phyloP scores from a whole-genome alignment of 2,329 filamentous ascomycete species.

The Pestalotiopsis sp. region DNA sequence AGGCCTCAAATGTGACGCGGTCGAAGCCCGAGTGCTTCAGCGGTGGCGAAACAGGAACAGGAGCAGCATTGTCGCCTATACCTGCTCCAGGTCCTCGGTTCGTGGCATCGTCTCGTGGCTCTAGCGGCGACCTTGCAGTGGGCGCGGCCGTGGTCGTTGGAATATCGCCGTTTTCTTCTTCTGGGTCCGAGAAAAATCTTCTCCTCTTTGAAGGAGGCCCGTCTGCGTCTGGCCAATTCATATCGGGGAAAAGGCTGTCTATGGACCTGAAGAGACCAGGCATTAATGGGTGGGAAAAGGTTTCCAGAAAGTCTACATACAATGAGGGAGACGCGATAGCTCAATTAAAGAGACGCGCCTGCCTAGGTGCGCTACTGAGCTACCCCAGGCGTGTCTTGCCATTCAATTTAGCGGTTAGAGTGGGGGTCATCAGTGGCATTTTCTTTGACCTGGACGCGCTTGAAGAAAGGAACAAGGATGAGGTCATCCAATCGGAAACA shows the following conservation, averaged over 20 bases:
- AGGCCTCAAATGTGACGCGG: constrained; percentile 58
- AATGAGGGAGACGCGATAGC: background rate
- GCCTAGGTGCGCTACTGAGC: background rate
- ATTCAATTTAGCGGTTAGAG: background rate
- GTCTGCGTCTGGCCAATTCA: constrained; percentile 41
- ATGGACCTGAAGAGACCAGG: constrained; percentile 2
- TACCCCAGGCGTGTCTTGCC: background rate
- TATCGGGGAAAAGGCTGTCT: constrained; percentile 23
- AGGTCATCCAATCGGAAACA: background rate
- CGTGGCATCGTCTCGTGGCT: constrained; percentile 23
- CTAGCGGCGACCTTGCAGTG: constrained; percentile 21
- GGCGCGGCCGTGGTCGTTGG: constrained; percentile 18
- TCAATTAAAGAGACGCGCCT: constrained; percentile 1
- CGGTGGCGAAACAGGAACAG: constrained; percentile 16
- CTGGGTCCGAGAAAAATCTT: constrained; percentile 44
- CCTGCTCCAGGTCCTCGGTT: constrained; percentile 13
- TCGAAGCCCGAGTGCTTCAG: constrained; percentile 48
- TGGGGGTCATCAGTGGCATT: background rate
- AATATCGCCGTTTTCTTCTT: constrained; percentile 24
- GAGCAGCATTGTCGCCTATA: background rate
- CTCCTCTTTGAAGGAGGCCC: constrained; percentile 39
- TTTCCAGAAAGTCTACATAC: background rate
- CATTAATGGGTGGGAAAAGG: background rate
- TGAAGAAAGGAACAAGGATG: background rate
- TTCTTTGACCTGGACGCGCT: background rate